These are phyloP conservation scores for Oryza meridionalis DNA, from an alignment of 176 grass and related monocot genomes.

Conservation along the genomic window DNA sequence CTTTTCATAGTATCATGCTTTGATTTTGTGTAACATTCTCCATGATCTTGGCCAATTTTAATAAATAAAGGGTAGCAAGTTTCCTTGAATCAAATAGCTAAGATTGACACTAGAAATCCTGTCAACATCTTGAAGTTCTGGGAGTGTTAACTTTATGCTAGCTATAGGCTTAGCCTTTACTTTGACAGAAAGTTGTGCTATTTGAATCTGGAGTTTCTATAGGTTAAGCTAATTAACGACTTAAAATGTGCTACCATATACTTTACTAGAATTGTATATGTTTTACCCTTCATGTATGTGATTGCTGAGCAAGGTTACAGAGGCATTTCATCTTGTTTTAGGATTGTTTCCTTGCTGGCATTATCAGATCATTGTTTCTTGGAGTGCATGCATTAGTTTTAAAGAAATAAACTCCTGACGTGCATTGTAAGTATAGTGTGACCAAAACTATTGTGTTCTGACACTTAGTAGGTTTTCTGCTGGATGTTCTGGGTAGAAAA, in stretches of 20 bases:
- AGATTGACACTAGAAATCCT: not conserved
- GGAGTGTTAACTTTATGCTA: not conserved
- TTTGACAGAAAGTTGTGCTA: not conserved
- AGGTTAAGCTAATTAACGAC: conserved; percentile 1
- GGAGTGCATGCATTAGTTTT: not conserved
- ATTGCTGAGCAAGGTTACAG: not conserved
- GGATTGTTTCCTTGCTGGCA: not conserved
- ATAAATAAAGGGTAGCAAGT: not conserved
- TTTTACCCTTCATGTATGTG: not conserved
- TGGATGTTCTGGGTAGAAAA: not conserved
- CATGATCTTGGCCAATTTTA: not conserved
- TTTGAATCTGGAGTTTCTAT: not conserved
- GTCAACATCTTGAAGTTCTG: not conserved
- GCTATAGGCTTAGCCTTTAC: not conserved
- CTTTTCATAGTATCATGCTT: not conserved
- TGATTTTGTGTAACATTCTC: not conserved
- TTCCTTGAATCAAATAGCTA: not conserved
- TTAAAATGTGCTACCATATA: not conserved
- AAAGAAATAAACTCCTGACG: conserved; percentile 23
- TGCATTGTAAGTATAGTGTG: not conserved
- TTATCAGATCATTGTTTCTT: conserved; percentile 1
- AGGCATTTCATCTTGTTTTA: conserved; percentile 11
- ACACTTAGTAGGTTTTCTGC: not conserved
- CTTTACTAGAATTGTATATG: not conserved
- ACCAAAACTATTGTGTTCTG: not conserved